Conservation (phyloP, 331 rosid genomes). For the Ulmus americana region DNA sequence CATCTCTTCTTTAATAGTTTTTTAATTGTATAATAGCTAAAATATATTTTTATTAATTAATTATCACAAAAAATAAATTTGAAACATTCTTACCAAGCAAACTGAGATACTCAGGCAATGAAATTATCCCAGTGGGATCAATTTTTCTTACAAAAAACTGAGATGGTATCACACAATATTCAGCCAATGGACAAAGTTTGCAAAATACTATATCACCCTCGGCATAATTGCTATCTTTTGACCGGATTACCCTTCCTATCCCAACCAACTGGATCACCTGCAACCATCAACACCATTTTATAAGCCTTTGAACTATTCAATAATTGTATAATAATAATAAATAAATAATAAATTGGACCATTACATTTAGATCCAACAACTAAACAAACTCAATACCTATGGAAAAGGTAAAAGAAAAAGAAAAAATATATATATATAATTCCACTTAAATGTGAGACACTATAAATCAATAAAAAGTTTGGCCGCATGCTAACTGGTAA, state of each 20-base stretch:
- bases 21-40: neutral
- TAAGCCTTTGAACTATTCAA: too few relatives aligned
- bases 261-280: slow-evolving; percentile 34
- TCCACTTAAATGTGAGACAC: too few relatives aligned
- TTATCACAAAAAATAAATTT: neutral
- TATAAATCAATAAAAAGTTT: too few relatives aligned
- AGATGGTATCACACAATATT: slow-evolving; percentile 30
- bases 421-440: too few relatives aligned
- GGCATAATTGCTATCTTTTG: slow-evolving; percentile 27
- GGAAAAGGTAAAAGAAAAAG: too few relatives aligned
- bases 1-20: neutral
- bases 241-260: slow-evolving; percentile 35
- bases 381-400: too few relatives aligned
- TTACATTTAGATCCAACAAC: too few relatives aligned
- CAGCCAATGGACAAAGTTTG: slow-evolving; percentile 30
- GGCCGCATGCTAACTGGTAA: too few relatives aligned
- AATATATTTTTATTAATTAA: neutral
- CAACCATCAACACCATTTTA: neutral
- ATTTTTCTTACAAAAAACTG: slow-evolving; percentile 13
- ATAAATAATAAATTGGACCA: too few relatives aligned
- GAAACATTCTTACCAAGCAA: slow-evolving; percentile 26
- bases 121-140: slow-evolving; percentile 32
- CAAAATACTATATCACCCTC: slow-evolving; percentile 37
- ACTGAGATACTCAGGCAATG: slow-evolving; percentile 44
- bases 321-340: too few relatives aligned